phyloP scores from a whole-genome alignment of 2,329 filamentous ascomycete genomes.

The Colletotrichum graminicola region DNA sequence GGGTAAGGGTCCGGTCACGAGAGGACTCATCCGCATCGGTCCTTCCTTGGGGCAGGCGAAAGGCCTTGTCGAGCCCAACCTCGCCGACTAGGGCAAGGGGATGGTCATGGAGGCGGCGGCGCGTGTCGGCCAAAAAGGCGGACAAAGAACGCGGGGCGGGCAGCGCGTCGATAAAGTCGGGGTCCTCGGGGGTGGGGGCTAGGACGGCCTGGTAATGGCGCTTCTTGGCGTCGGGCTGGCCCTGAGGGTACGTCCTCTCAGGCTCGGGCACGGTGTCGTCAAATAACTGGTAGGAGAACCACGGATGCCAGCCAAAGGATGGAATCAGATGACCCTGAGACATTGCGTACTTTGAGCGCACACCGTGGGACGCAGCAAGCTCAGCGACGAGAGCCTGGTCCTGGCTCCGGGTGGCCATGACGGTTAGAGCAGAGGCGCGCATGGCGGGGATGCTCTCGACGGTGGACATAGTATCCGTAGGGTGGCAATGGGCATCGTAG shows the following conservation, averaged over 20 bases:
- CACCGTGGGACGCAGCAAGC: constrained; percentile 67
- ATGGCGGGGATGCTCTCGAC: constrained; percentile 71
- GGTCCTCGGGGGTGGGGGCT: constrained; percentile 58
- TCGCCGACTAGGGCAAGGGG: constrained; percentile 80
- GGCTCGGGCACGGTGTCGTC: constrained; percentile 61
- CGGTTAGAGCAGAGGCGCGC: constrained; percentile 74
- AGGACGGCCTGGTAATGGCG: constrained; percentile 77
- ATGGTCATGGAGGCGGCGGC: constrained; percentile 65
- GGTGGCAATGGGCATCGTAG: constrained; percentile 87
- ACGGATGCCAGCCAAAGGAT: constrained; percentile 89
- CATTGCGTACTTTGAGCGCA: constrained; percentile 50
- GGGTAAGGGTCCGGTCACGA: constrained; percentile 67
- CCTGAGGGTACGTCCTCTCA: constrained; percentile 53
- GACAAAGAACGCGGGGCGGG: constrained; percentile 73
- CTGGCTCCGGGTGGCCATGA: constrained; percentile 82
- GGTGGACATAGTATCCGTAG: constrained; percentile 80
- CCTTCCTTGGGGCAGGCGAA: constrained; percentile 76
- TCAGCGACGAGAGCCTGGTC: constrained; percentile 80
- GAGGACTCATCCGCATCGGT: constrained; percentile 50
- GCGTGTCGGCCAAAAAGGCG: constrained; percentile 68
- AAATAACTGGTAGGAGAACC: constrained; percentile 85
- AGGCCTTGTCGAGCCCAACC: constrained; percentile 81
- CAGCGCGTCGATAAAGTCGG: constrained; percentile 61
- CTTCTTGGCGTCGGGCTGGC: constrained; percentile 54
- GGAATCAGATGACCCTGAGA: constrained; percentile 62